These are phyloP conservation scores for Myriosclerotinia scirpicola DNA, from an alignment of 2,329 filamentous ascomycete genomes.

Conservation along the genomic window DNA sequence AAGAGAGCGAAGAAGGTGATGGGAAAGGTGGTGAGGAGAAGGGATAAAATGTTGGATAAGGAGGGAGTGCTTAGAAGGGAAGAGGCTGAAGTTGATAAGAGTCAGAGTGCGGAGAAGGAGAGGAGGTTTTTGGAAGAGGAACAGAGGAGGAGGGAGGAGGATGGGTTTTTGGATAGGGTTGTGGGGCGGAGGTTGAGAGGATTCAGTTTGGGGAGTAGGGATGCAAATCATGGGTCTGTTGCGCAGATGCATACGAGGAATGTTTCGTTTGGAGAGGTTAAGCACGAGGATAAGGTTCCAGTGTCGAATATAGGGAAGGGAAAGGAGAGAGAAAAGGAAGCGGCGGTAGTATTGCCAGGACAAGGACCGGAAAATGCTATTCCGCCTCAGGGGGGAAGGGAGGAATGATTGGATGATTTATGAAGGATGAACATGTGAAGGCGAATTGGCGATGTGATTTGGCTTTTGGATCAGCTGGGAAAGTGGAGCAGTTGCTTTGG, in stretches of 20 bases:
- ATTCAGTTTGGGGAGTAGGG: not conserved
- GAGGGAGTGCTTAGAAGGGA: not conserved
- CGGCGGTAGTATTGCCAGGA: not conserved
- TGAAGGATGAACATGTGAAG: not conserved
- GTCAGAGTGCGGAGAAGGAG: constrained; percentile 12
- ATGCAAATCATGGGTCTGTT: not conserved
- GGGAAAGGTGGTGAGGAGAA: constrained; percentile 15
- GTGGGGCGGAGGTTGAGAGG: constrained; percentile 3
- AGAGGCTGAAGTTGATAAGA: not conserved
- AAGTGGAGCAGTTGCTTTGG: too few relatives aligned
- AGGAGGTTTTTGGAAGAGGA: constrained; percentile 2
- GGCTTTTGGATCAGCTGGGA: not conserved
- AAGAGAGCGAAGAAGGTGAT: constrained; percentile 54
- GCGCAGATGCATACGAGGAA: not conserved
- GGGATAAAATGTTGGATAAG: constrained; percentile 5
- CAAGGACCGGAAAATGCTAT: not conserved
- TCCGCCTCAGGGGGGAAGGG: not conserved
- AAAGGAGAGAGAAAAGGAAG: not conserved
- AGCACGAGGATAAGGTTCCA: too few relatives aligned
- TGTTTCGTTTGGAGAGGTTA: not conserved
- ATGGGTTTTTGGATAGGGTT: constrained; percentile 4
- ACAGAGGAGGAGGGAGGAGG: not conserved
- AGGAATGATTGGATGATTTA: not conserved
- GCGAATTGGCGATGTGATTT: not conserved
- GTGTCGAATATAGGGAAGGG: not conserved